These are phyloP conservation scores for Pythium sukuiense DNA, from an alignment of 352 stramenopile genomes.

Conservation along the genomic window DNA sequence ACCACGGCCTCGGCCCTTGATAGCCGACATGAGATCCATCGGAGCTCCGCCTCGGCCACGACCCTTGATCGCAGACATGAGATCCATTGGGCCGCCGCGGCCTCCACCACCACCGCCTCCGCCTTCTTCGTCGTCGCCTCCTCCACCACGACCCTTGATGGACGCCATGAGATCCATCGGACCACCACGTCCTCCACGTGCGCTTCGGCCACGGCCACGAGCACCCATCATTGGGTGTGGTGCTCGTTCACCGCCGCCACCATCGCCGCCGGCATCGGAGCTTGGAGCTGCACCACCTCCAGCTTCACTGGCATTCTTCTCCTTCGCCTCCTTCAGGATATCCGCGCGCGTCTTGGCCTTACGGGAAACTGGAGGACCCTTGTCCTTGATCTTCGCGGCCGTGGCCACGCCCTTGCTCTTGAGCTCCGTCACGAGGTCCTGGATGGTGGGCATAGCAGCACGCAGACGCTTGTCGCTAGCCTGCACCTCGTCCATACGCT, in stretches of 20 bases:
- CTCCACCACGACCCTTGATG: constrained; percentile 37
- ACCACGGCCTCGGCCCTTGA: no score
- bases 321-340: constrained; percentile 86
- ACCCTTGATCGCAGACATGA: constrained; percentile 71
- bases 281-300: constrained; percentile 29
- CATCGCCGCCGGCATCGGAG: constrained; percentile 21
- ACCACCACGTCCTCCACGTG: constrained; percentile 44
- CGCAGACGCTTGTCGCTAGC: constrained; percentile 78
- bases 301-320: constrained; percentile 71
- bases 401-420: constrained; percentile 58
- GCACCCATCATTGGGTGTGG: constrained; percentile 44
- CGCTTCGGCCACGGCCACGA: constrained; percentile 39
- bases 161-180: constrained; percentile 28
- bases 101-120: constrained; percentile 40
- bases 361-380: constrained; percentile 53
- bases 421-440: constrained; percentile 63
- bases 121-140: constrained; percentile 48
- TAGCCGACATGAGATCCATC: constrained; percentile 32
- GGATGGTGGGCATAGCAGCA: constrained; percentile 63
- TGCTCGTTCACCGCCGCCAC: constrained; percentile 28
- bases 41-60: constrained; percentile 34
- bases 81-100: constrained; percentile 38
- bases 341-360: constrained; percentile 69
- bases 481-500: constrained; percentile 84
- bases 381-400: constrained; percentile 62